These are phyloP conservation scores for Fusarium setosum DNA, from an alignment of 2,329 filamentous ascomycete genomes.

Conservation along the genomic window DNA sequence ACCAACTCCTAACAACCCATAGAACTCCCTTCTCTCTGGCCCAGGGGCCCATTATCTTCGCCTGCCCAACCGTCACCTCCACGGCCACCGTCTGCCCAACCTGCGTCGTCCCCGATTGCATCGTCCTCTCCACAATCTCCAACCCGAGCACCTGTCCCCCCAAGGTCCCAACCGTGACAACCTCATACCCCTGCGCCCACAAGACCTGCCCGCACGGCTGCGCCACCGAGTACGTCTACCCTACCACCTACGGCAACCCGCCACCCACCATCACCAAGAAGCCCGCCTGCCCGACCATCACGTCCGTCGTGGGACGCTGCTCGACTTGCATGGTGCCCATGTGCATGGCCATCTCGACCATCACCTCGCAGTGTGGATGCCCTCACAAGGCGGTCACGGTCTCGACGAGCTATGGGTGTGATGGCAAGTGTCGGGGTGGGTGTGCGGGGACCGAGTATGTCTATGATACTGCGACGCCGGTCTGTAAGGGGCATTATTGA, in stretches of 20 bases:
- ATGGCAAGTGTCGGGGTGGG: constrained; percentile 29
- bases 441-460: constrained; percentile 47
- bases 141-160: constrained; percentile 45
- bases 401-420: constrained; percentile 44
- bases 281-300: constrained; percentile 49
- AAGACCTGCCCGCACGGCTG: constrained; percentile 39
- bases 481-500: constrained; percentile 19
- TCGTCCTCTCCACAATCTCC: constrained; percentile 46
- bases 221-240: constrained; percentile 38
- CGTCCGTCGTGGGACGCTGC: constrained; percentile 45
- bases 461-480: constrained; percentile 34
- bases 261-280: constrained; percentile 12
- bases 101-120: constrained; percentile 46
- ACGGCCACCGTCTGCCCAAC: constrained; percentile 48
- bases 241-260: constrained; percentile 24
- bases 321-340: constrained; percentile 46
- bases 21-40: constrained; percentile 15
- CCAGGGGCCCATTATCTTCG: constrained; percentile 2
- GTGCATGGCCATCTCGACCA: constrained; percentile 45
- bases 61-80: constrained; percentile 49
- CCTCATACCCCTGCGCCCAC: constrained; percentile 37
- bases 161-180: constrained; percentile 42
- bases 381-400: constrained; percentile 45
- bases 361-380: constrained; percentile 49
- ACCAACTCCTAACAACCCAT: constrained; percentile 10